Percentiles rank a stretch among this genome's conserved stretches.
Evolutionary conservation across 257 asterid genomes (phyloP).

Genomic region (Coffea canephora): DNA sequence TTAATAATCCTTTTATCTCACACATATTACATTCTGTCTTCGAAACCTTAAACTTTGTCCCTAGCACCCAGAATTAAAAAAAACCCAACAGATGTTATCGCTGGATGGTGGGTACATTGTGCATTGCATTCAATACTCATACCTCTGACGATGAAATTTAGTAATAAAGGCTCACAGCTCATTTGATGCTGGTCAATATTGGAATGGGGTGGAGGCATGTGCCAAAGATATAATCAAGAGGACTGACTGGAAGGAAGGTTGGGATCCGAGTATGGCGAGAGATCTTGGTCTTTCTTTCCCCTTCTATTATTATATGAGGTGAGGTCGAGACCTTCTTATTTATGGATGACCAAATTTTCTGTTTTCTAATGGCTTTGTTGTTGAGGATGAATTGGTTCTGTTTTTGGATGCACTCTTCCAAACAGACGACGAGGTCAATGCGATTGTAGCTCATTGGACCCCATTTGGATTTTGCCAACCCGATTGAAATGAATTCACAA

Average conservation of each 20-base stretch:
- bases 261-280: not conserved
- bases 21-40: too few species aligned
- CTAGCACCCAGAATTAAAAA: too few species aligned
- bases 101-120: not conserved
- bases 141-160: not conserved
- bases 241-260: not conserved
- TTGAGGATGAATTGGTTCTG: not conserved
- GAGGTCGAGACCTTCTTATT: not conserved
- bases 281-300: too few species aligned
- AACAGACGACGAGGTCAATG: not conserved
- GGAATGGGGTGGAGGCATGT: constrained; percentile 14
- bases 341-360: not conserved
- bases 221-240: not conserved
- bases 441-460: not conserved
- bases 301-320: not conserved
- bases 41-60: too few species aligned
- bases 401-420: not conserved
- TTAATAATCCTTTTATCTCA: too few species aligned
- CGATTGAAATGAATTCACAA: not conserved
- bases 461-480: not conserved
- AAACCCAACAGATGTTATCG: too few species aligned
- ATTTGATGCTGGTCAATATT: not conserved
- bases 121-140: not conserved
- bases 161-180: not conserved
- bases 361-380: too few species aligned